Evolutionary conservation across 345 rosid species (phyloP).

Genomic region (Lepidium africanum): DNA sequence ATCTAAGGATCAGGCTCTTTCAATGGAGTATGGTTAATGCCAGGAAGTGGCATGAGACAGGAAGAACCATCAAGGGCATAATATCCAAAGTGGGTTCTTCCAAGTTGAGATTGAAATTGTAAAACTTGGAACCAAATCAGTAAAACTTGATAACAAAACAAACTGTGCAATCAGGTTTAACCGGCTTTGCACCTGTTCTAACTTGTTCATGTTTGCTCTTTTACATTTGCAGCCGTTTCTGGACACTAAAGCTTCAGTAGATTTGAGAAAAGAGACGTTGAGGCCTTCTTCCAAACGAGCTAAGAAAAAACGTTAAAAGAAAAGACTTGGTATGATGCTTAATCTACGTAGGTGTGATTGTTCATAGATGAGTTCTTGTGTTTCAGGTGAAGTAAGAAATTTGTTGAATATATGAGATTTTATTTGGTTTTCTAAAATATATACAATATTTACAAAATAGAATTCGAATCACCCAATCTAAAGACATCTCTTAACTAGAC

Average conservation of each 20-base stretch:
- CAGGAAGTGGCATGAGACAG: neutral
- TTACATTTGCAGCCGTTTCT: slow-evolving; percentile 59
- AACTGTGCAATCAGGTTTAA: neutral
- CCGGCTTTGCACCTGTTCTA: neutral
- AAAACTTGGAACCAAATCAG: neutral
- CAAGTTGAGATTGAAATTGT: neutral
- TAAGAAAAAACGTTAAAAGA: slow-evolving; percentile 55
- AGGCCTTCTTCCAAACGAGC: slow-evolving; percentile 52
- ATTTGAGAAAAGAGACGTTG: slow-evolving; percentile 47
- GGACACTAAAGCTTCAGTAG: slow-evolving; percentile 49
- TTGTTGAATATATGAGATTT: neutral
- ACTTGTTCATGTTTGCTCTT: neutral
- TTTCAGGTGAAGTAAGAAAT: neutral
- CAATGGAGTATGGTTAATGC: neutral
- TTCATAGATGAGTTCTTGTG: slow-evolving; percentile 1
- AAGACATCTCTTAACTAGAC: slow-evolving; percentile 14
- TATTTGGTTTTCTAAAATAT: neutral
- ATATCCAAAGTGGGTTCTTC: neutral
- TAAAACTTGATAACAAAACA: neutral
- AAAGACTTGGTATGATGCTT: neutral
- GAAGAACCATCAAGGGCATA: neutral
- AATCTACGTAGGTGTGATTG: neutral
- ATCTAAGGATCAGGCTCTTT: neutral
- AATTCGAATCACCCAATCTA: slow-evolving; percentile 3
- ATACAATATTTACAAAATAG: neutral